Evolutionary conservation across 2,329 filamentous ascomycete species (phyloP), one percentile per base, ranked within the genome.

Genomic region (Penicillium sp.): DNA sequence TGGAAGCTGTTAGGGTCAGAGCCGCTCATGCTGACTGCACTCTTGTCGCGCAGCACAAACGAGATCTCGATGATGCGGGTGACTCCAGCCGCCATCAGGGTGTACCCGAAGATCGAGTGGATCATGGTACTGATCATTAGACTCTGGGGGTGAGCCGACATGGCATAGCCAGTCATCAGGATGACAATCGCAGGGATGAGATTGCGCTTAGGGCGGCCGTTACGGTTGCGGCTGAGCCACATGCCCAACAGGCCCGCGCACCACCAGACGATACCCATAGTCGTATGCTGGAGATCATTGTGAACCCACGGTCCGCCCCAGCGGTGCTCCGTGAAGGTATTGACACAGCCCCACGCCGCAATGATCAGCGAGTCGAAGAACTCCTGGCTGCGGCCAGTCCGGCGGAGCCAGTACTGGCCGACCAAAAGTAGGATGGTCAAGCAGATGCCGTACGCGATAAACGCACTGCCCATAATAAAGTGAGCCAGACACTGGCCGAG

Each of bases 201-300:
- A 69, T 98, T 98, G 53, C 93, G 80, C 74, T 91, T 89, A 7
- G 93, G 90, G 28, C 81, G 77, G 36, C 93, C 91, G 48, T 91
- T 82, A 41, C 87, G 81, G 61, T 84, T 87, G 48, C 81, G 79
- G 63, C 88, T 94, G 26, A 98, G 75, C 93, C 91, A 98, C 36
- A 98, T 78, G 28, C 93, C 93, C 8, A 91, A 78, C 19, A 98
- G 72, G 16, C 93, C 93, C 6, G 93, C 91, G 56, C 83, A 86
- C 91, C 91, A 98, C 93, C 93, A 98, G 36, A 98, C 82, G 47
- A 98, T 81, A n/a, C 93, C 93, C 91, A 98, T 97, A n/a, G 86
- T 87, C 0, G 93, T 98, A 66, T 98, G 93, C 65, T 98, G 91
- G 70, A 95, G 81, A 65, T 98, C 93, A 60, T 96, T 97, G 67